phyloP scores from a whole-genome alignment of 2,329 filamentous ascomycete species.

The Lithohypha guttulata region DNA sequence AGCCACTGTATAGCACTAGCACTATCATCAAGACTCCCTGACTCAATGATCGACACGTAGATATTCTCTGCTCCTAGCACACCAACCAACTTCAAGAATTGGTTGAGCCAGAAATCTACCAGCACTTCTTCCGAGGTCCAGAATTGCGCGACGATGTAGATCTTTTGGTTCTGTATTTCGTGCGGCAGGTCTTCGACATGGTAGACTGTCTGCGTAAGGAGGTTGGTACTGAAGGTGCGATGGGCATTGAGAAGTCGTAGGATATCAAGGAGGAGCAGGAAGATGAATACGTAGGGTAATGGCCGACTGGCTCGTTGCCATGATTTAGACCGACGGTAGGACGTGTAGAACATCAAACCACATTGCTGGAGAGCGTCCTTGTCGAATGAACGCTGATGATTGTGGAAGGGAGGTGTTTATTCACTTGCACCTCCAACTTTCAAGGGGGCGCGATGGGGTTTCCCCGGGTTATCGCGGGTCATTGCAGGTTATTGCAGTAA shows the following conservation, averaged over 20 bases:
- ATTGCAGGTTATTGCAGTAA: too few species aligned
- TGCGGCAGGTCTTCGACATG: slow-evolving; percentile 16
- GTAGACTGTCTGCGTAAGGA: slow-evolving; percentile 15
- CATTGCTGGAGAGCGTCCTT: too few species aligned
- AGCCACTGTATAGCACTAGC: slow-evolving; percentile 51
- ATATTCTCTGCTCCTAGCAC: slow-evolving; percentile 53
- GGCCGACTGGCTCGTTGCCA: slow-evolving; percentile 5
- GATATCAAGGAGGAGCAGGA: slow-evolving; percentile 16
- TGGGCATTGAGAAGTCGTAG: slow-evolving; percentile 19
- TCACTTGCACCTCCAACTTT: too few species aligned
- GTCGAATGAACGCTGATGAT: too few species aligned
- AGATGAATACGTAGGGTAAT: slow-evolving; percentile 10
- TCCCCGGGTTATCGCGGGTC: too few species aligned
- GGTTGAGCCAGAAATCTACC: slow-evolving; percentile 51
- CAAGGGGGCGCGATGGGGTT: too few species aligned
- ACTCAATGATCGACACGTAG: slow-evolving; percentile 58
- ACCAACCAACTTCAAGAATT: slow-evolving; percentile 47
- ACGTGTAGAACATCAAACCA: neutral
- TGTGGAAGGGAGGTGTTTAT: too few species aligned
- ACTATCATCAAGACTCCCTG: slow-evolving; percentile 58
- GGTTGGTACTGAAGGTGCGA: slow-evolving; percentile 17
- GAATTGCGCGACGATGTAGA: slow-evolving; percentile 60
- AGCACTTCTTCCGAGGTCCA: slow-evolving; percentile 56
- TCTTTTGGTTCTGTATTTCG: slow-evolving; percentile 23
- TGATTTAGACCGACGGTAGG: neutral